phyloP scores from a whole-genome alignment of 495 filamentous ascomycete species.

The Thozetella sp. region DNA sequence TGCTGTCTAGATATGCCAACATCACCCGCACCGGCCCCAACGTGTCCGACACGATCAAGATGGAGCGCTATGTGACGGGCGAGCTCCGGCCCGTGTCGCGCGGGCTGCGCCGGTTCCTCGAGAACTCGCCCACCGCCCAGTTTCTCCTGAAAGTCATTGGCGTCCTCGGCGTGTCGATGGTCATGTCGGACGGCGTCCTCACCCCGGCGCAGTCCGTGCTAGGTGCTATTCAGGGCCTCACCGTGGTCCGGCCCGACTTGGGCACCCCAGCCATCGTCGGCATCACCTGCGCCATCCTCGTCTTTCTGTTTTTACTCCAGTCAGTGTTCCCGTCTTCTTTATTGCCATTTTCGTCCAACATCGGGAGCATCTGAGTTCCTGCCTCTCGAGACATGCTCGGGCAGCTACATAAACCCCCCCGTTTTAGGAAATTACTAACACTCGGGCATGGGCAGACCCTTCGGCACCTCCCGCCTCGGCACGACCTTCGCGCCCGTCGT shows the following conservation, averaged over 20 bases:
- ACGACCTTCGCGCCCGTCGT: conserved; percentile 71
- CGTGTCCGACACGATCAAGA: conserved; percentile 41
- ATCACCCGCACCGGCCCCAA: conserved; percentile 57
- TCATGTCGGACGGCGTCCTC: conserved; percentile 67
- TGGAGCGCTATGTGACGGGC: conserved; percentile 59
- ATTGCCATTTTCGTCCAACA: too few relatives aligned
- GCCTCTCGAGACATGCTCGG: too few relatives aligned
- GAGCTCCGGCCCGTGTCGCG: conserved; percentile 55
- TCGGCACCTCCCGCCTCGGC: conserved; percentile 67
- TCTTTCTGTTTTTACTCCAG: conserved; percentile 69
- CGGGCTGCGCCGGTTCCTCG: conserved; percentile 55
- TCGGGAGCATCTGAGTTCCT: too few relatives aligned
- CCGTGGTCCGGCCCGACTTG: conserved; percentile 45
- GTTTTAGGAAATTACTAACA: too few relatives aligned
- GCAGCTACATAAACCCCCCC: too few relatives aligned
- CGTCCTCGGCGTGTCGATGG: conserved; percentile 69
- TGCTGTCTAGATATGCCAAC: conserved; percentile 37
- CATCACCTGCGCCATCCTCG: conserved; percentile 67
- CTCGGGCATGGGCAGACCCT: too few relatives aligned
- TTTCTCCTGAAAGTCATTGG: conserved; percentile 63
- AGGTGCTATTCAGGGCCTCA: conserved; percentile 70
- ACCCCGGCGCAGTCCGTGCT: conserved; percentile 72
- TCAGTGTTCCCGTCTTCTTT: too few relatives aligned
- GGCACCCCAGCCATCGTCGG: conserved; percentile 61
- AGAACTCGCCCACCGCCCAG: conserved; percentile 53